Conservation (phyloP, 2,329 filamentous ascomycete genomes). For the Sordariomycetes sp. region DNA sequence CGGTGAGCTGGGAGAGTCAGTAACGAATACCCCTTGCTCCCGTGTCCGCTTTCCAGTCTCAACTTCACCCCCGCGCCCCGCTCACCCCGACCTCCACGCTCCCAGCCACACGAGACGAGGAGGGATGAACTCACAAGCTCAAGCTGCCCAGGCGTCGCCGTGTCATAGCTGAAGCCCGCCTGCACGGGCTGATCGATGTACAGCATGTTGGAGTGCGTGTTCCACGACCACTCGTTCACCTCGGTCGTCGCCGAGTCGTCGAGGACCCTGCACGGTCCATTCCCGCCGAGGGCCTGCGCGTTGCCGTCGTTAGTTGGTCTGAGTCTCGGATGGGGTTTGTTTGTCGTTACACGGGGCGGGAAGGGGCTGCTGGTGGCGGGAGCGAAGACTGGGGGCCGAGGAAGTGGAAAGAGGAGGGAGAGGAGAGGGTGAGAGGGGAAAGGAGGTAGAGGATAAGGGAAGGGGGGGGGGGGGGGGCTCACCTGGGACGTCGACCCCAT, state of each 20-base stretch:
- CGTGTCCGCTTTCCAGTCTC: background rate
- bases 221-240: constrained; percentile 52
- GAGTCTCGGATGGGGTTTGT: background rate
- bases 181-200: constrained; percentile 54
- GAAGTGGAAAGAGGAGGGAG: background rate
- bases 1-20: background rate
- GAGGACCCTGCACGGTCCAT: constrained; percentile 39
- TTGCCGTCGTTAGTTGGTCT: background rate
- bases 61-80: no score
- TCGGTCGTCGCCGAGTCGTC: constrained; percentile 39
- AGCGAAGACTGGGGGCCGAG: constrained; percentile 13
- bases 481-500: constrained; percentile 47
- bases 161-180: constrained; percentile 57
- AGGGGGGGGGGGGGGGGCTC: constrained; percentile 7
- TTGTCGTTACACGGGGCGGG: background rate
- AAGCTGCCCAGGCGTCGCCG: constrained; percentile 45
- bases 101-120: background rate
- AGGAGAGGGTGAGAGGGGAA: constrained; percentile 8
- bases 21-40: background rate
- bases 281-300: constrained; percentile 20
- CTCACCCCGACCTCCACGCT: background rate
- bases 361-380: constrained; percentile 12
- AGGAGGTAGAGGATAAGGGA: constrained; percentile 23
- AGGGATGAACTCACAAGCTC: constrained; percentile 27
- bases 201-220: constrained; percentile 38